phyloP scores from a whole-genome alignment of 23 red algal genomes.

The Cyanidioschyzon merolae region DNA sequence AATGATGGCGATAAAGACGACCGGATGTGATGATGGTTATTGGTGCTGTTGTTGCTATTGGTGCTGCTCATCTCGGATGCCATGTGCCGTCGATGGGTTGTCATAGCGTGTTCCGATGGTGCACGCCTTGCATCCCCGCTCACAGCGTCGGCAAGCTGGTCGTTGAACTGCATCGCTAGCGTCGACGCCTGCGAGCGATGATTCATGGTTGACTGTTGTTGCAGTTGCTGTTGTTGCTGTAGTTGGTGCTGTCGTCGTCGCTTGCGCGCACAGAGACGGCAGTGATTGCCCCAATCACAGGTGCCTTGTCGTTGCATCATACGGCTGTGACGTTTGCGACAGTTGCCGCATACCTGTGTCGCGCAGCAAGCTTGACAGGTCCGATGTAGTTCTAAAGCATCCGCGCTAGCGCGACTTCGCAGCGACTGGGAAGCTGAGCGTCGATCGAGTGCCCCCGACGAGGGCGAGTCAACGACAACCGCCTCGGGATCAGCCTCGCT shows the following conservation, averaged over 20 bases:
- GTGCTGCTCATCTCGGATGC: too few relatives aligned
- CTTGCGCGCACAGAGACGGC: slow-evolving; percentile 4
- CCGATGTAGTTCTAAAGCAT: background rate
- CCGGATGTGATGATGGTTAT: too few relatives aligned
- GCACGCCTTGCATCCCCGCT: too few relatives aligned
- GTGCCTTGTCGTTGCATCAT: slow-evolving; percentile 16
- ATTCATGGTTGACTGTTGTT: too few relatives aligned
- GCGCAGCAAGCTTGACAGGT: background rate
- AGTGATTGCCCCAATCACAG: background rate
- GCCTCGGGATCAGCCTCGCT: background rate
- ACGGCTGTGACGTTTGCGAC: slow-evolving; percentile 10
- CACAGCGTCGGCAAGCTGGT: too few relatives aligned
- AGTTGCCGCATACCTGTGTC: background rate
- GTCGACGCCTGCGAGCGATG: too few relatives aligned
- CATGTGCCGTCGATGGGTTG: too few relatives aligned
- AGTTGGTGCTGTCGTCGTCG: background rate
- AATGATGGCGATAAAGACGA: too few relatives aligned
- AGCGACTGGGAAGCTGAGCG: background rate
- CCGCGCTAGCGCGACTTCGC: background rate
- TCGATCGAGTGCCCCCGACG: background rate
- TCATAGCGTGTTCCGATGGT: too few relatives aligned
- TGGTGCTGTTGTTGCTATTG: too few relatives aligned
- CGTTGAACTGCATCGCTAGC: too few relatives aligned
- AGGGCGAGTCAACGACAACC: background rate
- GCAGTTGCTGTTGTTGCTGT: too few relatives aligned